Base-by-base conservation (phyloP, 2,329 filamentous ascomycete genomes). In the Helminthosporium solani region DNA sequence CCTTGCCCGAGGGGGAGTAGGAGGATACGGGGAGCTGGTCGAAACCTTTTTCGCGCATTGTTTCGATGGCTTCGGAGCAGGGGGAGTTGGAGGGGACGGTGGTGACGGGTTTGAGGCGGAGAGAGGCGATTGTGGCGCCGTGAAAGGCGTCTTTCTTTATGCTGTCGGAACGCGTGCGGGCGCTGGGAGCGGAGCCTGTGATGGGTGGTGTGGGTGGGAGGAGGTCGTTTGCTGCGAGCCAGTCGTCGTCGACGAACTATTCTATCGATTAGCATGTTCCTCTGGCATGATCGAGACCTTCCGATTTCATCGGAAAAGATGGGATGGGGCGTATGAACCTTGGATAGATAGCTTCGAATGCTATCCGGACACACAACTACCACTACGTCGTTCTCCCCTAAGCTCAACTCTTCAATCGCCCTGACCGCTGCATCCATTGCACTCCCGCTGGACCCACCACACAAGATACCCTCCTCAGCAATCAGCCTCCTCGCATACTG, bases 21-120 rank as follows among this genome's bases (percentile, higher is more conserved):
- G 52, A 46, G 7, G 95, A 85, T 14, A 99, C 94, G 34, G 94
- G 94, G 33, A 99, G 86, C 74, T 99, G 95, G 67, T 99, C 95
- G 70, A 96, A 99, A 52, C 90, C 90, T 75, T 94, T 95, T 66
- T 99, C 94, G 58, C 92, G 89, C 94, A 99, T 97, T 51, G 88
- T 91, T 75, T 99, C 94, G 56, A 97, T 90, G 42, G 95, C 94
- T 56, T 92, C 88, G 53, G 88, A 81, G 73, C 91, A 95, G 2
- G 82, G 73, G 25, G 85, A 85, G 42, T 79, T 79, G 21, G 85
- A 79, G 19, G 84, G 75, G 44, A 99, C 82, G 7, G 91, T 95
- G 20, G 90, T 95, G 47, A 99, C 88, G 28, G 94, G 94, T 75
- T 96, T 99, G 48, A 99, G 79, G 50, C 92, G 85, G 14, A 99